These are phyloP conservation scores for Ulmus americana DNA, from an alignment of 331 rosid species.

Conservation along the genomic window DNA sequence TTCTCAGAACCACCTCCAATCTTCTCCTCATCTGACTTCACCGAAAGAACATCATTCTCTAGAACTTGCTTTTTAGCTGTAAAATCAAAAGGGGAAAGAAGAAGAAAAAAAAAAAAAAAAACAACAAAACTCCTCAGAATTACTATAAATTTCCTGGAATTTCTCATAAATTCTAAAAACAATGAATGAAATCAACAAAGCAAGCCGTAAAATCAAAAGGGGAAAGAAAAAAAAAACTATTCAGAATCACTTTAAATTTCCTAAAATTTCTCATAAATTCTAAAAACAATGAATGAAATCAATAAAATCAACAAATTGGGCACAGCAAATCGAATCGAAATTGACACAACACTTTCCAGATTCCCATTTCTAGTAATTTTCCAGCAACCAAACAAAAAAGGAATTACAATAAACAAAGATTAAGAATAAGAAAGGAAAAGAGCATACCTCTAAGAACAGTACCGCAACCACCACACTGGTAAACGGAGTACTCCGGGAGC, in stretches of 20 bases:
- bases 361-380: slow-evolving; percentile 9
- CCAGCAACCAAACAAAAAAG: slow-evolving; percentile 13
- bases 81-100: neutral
- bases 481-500: slow-evolving; percentile 22
- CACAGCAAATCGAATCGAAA: neutral
- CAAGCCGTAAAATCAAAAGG: neutral
- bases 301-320: neutral
- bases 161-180: no score
- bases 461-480: slow-evolving; percentile 37
- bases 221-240: neutral
- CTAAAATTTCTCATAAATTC: no score
- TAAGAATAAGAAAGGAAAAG: neutral
- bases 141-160: no score
- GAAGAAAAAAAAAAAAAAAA: neutral
- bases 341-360: neutral
- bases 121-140: no score
- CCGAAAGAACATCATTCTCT: slow-evolving; percentile 10
- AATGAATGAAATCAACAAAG: no score
- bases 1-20: slow-evolving; percentile 21
- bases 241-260: no score
- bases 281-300: neutral
- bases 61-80: slow-evolving; percentile 30
- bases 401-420: neutral
- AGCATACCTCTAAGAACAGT: slow-evolving; percentile 33
- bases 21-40: slow-evolving; percentile 19